Evolutionary conservation across 2,329 filamentous ascomycete species (phyloP), one percentile per base, ranked within the genome.

Genomic region (Phialophora macrospora): DNA sequence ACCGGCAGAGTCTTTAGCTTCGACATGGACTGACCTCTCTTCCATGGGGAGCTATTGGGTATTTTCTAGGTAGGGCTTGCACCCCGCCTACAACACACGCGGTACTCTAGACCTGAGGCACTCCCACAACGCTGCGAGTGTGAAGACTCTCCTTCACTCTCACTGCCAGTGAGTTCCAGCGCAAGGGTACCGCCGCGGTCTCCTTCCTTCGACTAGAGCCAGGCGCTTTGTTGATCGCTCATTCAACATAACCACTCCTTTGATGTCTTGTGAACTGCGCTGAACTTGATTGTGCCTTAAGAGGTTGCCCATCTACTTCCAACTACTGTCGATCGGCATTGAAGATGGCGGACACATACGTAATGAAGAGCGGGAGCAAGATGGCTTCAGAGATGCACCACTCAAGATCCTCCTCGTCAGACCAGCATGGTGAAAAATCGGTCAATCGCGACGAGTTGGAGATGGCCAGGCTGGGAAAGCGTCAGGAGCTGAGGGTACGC

Each of bases 401-500:
- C 46, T 66, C 64, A 22, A 58, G 59, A 49, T 30, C 30, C n/a
- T 30, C 30, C 12, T 66, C 64, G 30, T 57, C 58, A 14, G 62
- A 65, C 38, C 55, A 56, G 9, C 17, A 63, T 66, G 60, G 32
- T 7, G 64, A 63, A 28, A 63, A 66, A 48, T 66, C 64, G 3
- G 49, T 63, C 60, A 59, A 66, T 44, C 57, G 65, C 48, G 65
- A 67, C 48, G 65, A 67, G 20, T 17, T 58, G 54, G 65, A 67
- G 30, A 61, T 67, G 62, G 65, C 65, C 20, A 64, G 55, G 63
- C 32, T 68, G 20, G 61, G 61, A 9, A 67, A 67, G 54, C 65
- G 65, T 22, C 65, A 67, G 56, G 65, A 67, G 41, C 26, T 67
- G 38, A 60, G 65, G 55, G 65, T 67, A 56, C 9, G 56, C 8